These are phyloP conservation scores for Melampsora abietis-canadensis DNA, from an alignment of 1,284 basidiomycete species.

Conservation along the genomic window DNA sequence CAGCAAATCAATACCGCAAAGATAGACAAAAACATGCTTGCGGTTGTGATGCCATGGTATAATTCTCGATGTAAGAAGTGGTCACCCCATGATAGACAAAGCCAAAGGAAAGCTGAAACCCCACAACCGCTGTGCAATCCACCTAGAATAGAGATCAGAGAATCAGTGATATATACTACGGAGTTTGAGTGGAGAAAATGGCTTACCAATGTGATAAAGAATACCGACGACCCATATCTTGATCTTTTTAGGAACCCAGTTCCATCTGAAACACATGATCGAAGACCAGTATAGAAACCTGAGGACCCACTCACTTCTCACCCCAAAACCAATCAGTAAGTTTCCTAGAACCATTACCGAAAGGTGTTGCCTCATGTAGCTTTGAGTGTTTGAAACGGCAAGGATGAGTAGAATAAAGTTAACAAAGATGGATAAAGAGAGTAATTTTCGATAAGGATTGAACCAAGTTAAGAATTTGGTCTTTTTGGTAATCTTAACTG, in stretches of 20 bases:
- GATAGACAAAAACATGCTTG: constrained; percentile 60
- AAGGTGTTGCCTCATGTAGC: constrained; percentile 62
- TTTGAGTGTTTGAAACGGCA: constrained; percentile 64
- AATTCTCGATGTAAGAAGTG: constrained; percentile 61
- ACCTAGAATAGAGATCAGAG: constrained; percentile 53
- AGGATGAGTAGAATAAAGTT: constrained; percentile 64
- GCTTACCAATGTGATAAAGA: constrained; percentile 23
- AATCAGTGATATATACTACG: not conserved
- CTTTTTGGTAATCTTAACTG: constrained; percentile 1
- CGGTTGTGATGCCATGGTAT: constrained; percentile 59
- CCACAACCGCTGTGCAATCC: constrained; percentile 72
- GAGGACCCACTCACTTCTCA: constrained; percentile 9
- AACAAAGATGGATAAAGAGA: constrained; percentile 60
- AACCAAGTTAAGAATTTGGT: constrained; percentile 14
- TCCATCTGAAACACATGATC: not conserved
- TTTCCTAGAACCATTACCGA: constrained; percentile 58
- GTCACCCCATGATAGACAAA: constrained; percentile 58
- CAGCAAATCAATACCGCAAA: constrained; percentile 60
- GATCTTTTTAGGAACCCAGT: not conserved
- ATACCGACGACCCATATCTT: not conserved
- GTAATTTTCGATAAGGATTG: constrained; percentile 64
- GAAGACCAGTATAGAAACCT: constrained; percentile 2
- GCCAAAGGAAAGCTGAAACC: constrained; percentile 61
- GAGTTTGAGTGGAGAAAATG: not conserved
- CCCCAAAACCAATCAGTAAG: not conserved